These are phyloP conservation scores for Fraxinus dipetala DNA, from an alignment of 305 asterid species.

Conservation along the genomic window DNA sequence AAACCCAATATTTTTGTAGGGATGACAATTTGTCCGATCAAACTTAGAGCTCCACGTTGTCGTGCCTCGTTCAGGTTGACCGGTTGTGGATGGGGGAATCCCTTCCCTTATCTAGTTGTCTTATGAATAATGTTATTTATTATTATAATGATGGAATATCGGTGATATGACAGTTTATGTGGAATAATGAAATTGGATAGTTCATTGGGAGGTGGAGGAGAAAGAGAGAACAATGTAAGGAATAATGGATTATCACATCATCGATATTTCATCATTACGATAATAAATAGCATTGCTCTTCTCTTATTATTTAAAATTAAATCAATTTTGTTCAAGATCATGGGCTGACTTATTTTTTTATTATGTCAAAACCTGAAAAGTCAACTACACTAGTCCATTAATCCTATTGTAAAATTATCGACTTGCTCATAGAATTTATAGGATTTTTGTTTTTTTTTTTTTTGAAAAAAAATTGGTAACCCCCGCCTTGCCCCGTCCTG, in stretches of 20 bases:
- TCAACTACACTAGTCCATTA: not conserved
- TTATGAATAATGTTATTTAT: not conserved
- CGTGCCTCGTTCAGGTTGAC: not conserved
- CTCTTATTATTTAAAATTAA: too few relatives aligned
- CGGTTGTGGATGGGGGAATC: not conserved
- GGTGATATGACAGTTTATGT: not conserved
- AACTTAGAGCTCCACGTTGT: not conserved
- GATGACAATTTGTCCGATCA: not conserved
- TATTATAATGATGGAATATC: too few relatives aligned
- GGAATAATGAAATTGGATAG: too few relatives aligned
- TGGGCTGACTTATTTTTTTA: too few relatives aligned
- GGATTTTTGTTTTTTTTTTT: not conserved
- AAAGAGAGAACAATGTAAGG: too few relatives aligned
- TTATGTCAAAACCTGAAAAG: not conserved
- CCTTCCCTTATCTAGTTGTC: not conserved
- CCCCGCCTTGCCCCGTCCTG: not conserved
- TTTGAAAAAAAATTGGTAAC: not conserved
- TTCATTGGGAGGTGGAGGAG: too few relatives aligned
- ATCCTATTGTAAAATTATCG: not conserved
- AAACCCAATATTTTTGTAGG: not conserved
- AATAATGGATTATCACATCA: too few relatives aligned
- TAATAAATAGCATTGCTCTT: too few relatives aligned
- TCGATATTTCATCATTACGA: too few relatives aligned
- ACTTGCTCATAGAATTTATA: not conserved
- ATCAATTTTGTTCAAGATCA: not conserved